phyloP scores from a whole-genome alignment of 1,284 basidiomycete genomes.

The Cryptococcus sp. region DNA sequence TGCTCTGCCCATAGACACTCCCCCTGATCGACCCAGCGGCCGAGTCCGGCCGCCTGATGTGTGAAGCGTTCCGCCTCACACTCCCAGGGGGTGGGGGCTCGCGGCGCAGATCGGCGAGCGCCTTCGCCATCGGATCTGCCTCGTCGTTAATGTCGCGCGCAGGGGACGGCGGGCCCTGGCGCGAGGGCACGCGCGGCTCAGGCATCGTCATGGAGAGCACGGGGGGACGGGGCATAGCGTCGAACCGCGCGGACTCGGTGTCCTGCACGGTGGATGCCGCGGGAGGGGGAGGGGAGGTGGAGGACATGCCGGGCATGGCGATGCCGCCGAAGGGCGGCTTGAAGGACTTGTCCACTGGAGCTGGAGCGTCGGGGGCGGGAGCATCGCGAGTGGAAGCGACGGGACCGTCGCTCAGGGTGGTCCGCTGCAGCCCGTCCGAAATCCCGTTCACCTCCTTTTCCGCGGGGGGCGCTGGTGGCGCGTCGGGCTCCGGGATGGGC shows the following conservation, averaged over 20 bases:
- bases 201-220: constrained; percentile 36
- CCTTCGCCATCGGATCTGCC: constrained; percentile 70
- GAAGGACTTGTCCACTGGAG: constrained; percentile 8
- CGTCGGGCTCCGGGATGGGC: constrained; percentile 7
- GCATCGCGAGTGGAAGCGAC: not conserved
- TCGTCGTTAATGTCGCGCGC: constrained; percentile 51
- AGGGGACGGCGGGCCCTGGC: constrained; percentile 33
- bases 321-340: constrained; percentile 43
- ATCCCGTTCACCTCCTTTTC: constrained; percentile 13
- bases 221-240: constrained; percentile 32
- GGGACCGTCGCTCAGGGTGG: constrained; percentile 21
- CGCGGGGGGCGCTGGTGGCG: not conserved
- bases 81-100: constrained; percentile 45
- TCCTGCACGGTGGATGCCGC: not conserved
- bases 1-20: constrained; percentile 16
- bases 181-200: constrained; percentile 36
- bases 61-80: constrained; percentile 42
- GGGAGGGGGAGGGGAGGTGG: constrained; percentile 7
- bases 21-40: constrained; percentile 24
- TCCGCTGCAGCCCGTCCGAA: constrained; percentile 14
- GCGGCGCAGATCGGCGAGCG: constrained; percentile 58
- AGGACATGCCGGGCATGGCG: constrained; percentile 44
- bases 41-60: constrained; percentile 39
- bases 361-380: not conserved
- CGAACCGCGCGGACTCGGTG: constrained; percentile 10